A percentile compares a stretch with the other conserved stretches of the same genome.
Evolutionary conservation across 1,284 basidiomycete species (phyloP).

Genomic region (Hortiboletus rubellus): DNA sequence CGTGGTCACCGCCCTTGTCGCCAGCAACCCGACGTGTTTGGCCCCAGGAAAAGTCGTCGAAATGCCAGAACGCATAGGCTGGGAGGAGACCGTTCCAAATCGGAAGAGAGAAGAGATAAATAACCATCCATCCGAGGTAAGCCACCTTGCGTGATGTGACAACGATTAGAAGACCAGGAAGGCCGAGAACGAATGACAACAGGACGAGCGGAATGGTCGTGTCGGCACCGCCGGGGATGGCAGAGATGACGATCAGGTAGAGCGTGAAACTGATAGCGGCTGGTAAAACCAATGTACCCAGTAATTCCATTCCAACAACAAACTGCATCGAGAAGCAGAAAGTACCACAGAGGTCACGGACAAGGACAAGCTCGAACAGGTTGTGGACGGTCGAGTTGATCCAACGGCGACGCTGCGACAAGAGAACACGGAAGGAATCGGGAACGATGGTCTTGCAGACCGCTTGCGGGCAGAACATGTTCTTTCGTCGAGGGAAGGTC

Average conservation of each 20-base stretch:
- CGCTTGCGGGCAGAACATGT: slow-evolving; percentile 98
- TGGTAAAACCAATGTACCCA: slow-evolving; percentile 95
- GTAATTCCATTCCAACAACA: slow-evolving; percentile 96
- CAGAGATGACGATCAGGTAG: slow-evolving; percentile 85
- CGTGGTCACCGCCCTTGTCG: slow-evolving; percentile 71
- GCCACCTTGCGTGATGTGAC: slow-evolving; percentile 92
- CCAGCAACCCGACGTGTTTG: slow-evolving; percentile 88
- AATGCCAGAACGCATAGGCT: slow-evolving; percentile 97
- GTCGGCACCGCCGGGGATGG: slow-evolving; percentile 75
- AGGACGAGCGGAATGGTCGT: slow-evolving; percentile 96
- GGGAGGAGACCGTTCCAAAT: slow-evolving; percentile 97
- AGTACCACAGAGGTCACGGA: slow-evolving; percentile 92
- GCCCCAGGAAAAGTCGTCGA: slow-evolving; percentile 99
- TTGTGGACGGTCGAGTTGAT: slow-evolving; percentile 99
- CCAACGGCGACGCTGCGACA: slow-evolving; percentile 98
- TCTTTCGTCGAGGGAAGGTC: slow-evolving; percentile 99
- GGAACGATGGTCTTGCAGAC: slow-evolving; percentile 98
- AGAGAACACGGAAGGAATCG: slow-evolving; percentile 90
- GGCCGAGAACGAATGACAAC: slow-evolving; percentile 90
- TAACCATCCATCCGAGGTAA: slow-evolving; percentile 96
- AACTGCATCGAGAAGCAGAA: slow-evolving; percentile 99
- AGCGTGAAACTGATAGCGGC: slow-evolving; percentile 96
- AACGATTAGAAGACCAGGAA: slow-evolving; percentile 93
- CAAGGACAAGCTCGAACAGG: slow-evolving; percentile 89
- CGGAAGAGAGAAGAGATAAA: slow-evolving; percentile 91